Evolutionary conservation across 2,329 filamentous ascomycete species (phyloP).

Genomic region (Cercospora sp.): DNA sequence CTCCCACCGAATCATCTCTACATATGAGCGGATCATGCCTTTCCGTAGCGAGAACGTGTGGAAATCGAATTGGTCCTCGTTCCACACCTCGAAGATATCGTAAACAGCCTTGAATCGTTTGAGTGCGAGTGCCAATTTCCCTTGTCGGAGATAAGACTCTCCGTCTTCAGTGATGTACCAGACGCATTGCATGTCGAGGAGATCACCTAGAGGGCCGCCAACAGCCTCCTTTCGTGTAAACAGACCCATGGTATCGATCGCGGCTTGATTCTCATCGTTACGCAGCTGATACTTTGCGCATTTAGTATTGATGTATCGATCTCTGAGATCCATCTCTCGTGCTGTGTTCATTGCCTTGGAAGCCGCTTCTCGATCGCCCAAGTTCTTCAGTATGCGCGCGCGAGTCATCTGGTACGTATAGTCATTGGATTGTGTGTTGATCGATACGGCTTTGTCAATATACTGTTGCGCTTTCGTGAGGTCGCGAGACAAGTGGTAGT

Average conservation of each 20-base stretch:
- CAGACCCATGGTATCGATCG: slow-evolving; percentile 83
- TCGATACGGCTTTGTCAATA: slow-evolving; percentile 78
- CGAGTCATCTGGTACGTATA: slow-evolving; percentile 94
- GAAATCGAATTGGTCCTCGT: slow-evolving; percentile 98
- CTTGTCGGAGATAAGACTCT: slow-evolving; percentile 79
- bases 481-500: slow-evolving; percentile 84
- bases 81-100: slow-evolving; percentile 95
- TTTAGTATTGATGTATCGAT: slow-evolving; percentile 98
- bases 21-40: slow-evolving; percentile 89
- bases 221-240: slow-evolving; percentile 91
- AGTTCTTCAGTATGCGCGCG: slow-evolving; percentile 91
- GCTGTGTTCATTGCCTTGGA: slow-evolving; percentile 87
- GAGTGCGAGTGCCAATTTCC: slow-evolving; percentile 79
- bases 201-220: slow-evolving; percentile 83
- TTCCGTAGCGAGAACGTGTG: slow-evolving; percentile 97
- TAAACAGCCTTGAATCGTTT: slow-evolving; percentile 88
- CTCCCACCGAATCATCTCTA: slow-evolving; percentile 97
- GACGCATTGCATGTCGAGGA: slow-evolving; percentile 97
- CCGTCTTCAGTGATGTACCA: slow-evolving; percentile 97
- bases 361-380: slow-evolving; percentile 75
- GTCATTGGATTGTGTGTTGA: slow-evolving; percentile 80
- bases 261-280: slow-evolving; percentile 85
- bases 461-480: slow-evolving; percentile 77
- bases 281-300: slow-evolving; percentile 94
- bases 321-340: slow-evolving; percentile 79